phyloP scores from a whole-genome alignment of 805 yeast species.

The Saccharomyces cerevisiae region DNA sequence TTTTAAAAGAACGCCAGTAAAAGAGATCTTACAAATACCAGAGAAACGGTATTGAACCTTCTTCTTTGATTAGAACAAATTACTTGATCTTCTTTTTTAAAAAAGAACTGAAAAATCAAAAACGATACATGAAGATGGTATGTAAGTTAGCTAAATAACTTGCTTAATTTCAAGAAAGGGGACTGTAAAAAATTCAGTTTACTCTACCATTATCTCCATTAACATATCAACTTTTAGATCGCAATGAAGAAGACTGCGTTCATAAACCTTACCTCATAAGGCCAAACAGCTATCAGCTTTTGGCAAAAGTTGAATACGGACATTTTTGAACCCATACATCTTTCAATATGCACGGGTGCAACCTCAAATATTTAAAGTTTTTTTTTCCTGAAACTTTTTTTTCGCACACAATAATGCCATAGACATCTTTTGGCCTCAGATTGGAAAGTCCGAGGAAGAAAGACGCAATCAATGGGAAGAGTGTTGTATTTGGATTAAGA shows the following conservation, averaged over 20 bases:
- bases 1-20: neutral
- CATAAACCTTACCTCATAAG: neutral
- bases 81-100: neutral
- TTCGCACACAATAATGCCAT: too few species aligned
- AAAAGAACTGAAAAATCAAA: too few species aligned
- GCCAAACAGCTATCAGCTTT: too few species aligned
- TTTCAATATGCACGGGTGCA: neutral
- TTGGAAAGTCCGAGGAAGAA: neutral
- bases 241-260: neutral
- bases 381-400: too few species aligned
- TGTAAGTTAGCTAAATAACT: neutral
- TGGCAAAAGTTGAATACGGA: neutral
- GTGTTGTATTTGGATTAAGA: neutral
- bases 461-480: neutral
- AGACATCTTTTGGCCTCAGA: too few species aligned
- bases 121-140: too few species aligned
- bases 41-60: neutral
- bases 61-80: neutral
- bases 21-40: neutral
- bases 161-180: neutral
- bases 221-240: too few species aligned
- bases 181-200: neutral
- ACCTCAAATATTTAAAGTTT: too few species aligned
- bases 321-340: neutral
- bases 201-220: neutral